Conservation (phyloP, 768 basidiomycete genomes). For the Pseudohyphozyma bogoriensis region DNA sequence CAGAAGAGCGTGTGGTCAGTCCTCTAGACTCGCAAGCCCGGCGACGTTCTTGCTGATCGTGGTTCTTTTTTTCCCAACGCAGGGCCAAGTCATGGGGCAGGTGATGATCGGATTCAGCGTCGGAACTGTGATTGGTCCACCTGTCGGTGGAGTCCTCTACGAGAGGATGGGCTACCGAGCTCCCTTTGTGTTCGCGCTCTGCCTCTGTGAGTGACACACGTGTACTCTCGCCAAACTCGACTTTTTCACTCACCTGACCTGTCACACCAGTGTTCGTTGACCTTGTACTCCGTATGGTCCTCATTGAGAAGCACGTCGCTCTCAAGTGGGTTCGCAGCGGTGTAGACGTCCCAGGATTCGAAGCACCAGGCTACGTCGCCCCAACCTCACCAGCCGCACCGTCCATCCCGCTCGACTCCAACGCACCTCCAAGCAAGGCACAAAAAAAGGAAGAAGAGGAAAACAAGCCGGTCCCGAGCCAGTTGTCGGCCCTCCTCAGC, state of each 20-base stretch:
- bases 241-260: too few species aligned
- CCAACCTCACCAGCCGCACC: neutral
- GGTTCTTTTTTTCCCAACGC: too few species aligned
- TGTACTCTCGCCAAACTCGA: neutral
- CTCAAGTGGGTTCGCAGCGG: slow-evolving; percentile 9
- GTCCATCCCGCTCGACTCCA: neutral
- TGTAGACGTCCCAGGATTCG: slow-evolving; percentile 8
- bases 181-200: slow-evolving; percentile 26
- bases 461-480: too few species aligned
- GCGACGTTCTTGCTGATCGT: neutral
- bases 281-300: slow-evolving; percentile 19
- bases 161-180: slow-evolving; percentile 17
- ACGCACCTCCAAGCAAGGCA: neutral
- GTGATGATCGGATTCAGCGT: slow-evolving; percentile 18
- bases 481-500: neutral
- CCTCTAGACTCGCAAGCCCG: too few species aligned
- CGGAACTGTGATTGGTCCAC: slow-evolving; percentile 11
- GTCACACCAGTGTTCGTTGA: slow-evolving; percentile 12
- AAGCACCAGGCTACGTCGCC: slow-evolving; percentile 16
- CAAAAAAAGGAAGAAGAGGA: too few species aligned
- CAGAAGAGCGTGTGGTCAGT: slow-evolving; percentile 15
- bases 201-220: neutral
- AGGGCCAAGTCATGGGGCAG: neutral
- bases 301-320: slow-evolving; percentile 26
- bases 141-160: slow-evolving; percentile 8